Evolutionary conservation across 2,329 filamentous ascomycete genomes (phyloP).

Genomic region (Xylariaceae sp.): DNA sequence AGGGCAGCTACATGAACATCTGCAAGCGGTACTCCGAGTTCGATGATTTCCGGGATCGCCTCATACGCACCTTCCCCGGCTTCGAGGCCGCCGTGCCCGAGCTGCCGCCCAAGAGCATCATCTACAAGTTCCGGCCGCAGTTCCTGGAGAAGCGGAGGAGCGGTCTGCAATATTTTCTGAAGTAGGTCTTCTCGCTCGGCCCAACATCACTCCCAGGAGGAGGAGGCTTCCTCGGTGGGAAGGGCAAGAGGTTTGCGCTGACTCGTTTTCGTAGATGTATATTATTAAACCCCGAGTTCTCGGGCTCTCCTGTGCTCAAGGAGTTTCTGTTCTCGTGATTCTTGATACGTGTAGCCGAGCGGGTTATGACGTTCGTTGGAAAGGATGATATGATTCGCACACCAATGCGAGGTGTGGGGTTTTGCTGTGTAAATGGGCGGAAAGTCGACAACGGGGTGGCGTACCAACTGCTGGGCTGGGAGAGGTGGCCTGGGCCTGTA

Average conservation of each 20-base stretch:
- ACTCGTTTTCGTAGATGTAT: conserved; percentile 58
- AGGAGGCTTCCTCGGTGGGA: not conserved
- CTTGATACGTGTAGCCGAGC: too few relatives aligned
- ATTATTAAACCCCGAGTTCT: conserved; percentile 86
- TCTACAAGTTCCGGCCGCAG: conserved; percentile 74
- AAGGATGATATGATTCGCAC: too few relatives aligned
- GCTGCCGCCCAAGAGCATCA: conserved; percentile 82
- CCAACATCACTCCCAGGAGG: conserved; percentile 2
- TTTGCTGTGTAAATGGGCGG: too few relatives aligned
- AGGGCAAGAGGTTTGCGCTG: conserved; percentile 6
- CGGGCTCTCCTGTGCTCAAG: conserved; percentile 81
- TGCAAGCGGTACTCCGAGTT: conserved; percentile 87
- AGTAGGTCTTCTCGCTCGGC: conserved; percentile 48
- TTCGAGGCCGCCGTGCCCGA: conserved; percentile 81
- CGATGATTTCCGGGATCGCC: conserved; percentile 66
- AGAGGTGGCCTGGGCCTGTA: too few relatives aligned
- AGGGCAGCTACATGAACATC: conserved; percentile 56
- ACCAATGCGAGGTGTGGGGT: too few relatives aligned
- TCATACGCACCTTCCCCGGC: conserved; percentile 74
- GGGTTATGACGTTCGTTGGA: too few relatives aligned
- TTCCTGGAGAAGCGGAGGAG: conserved; percentile 80
- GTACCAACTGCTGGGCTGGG: too few relatives aligned
- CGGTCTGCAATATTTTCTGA: conserved; percentile 86
- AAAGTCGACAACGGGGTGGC: too few relatives aligned
- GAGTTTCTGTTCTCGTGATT: conserved; percentile 74